Percentiles rank a stretch among this genome's conserved stretches.
Evolutionary conservation across 257 asterid genomes (phyloP).

Genomic region (Paraleonurus japonicus): DNA sequence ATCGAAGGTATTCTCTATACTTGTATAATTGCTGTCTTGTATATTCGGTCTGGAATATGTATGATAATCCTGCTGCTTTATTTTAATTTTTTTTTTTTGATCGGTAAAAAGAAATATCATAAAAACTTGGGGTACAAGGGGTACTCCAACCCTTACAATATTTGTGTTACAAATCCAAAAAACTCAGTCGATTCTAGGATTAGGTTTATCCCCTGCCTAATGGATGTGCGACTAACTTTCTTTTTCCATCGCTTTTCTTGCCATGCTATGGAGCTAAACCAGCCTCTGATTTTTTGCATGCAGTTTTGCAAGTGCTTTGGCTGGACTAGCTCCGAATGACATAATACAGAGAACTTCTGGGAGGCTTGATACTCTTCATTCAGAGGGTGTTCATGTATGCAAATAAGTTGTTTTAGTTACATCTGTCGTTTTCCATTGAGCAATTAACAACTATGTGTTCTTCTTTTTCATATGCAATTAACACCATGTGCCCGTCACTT

Average conservation of each 20-base stretch:
- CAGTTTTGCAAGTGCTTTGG: constrained; percentile 85
- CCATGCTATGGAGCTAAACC: constrained; percentile 9
- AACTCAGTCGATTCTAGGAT: too few species aligned
- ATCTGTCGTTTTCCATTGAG: not conserved
- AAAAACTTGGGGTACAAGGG: too few species aligned
- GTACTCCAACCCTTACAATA: too few species aligned
- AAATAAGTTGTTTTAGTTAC: constrained; percentile 22
- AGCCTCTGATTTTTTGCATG: constrained; percentile 20
- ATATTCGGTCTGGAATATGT: too few species aligned
- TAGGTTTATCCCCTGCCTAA: not conserved
- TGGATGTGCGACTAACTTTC: not conserved
- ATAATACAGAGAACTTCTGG: constrained; percentile 71
- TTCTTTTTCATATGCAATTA: not conserved
- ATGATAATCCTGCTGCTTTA: not conserved
- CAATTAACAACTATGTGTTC: constrained; percentile 5
- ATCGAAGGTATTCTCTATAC: not conserved
- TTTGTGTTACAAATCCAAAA: too few species aligned
- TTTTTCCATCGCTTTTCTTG: not conserved
- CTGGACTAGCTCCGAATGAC: constrained; percentile 79
- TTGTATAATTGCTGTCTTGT: not conserved
- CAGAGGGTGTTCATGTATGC: constrained; percentile 98
- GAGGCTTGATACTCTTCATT: constrained; percentile 91
- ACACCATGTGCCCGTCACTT: constrained; percentile 24
- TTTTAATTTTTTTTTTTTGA: too few species aligned
- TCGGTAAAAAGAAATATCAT: too few species aligned